Conservation (phyloP, 2,329 filamentous ascomycete genomes). For the Aspergillus sergii region DNA sequence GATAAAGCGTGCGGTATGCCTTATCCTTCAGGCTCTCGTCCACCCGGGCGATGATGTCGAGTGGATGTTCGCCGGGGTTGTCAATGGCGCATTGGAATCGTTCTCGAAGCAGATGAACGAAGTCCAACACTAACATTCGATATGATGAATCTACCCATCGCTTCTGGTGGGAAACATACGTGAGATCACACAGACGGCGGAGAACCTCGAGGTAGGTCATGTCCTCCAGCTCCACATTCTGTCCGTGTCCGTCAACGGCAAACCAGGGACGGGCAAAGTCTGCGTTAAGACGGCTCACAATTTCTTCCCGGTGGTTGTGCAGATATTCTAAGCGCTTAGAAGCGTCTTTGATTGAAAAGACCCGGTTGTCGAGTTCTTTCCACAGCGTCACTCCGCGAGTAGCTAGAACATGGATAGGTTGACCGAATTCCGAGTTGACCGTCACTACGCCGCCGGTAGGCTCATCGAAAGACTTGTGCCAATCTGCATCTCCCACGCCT, state of each 20-base stretch:
- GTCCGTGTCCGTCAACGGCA: constrained; percentile 76
- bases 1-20: constrained; percentile 89
- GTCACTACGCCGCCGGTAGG: constrained; percentile 92
- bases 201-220: constrained; percentile 94
- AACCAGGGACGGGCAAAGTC: constrained; percentile 99
- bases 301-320: constrained; percentile 84
- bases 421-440: constrained; percentile 97
- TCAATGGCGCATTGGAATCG: constrained; percentile 77
- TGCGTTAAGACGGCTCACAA: constrained; percentile 93
- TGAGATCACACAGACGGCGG: constrained; percentile 81
- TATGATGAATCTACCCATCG: constrained; percentile 90
- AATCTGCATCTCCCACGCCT: constrained; percentile 78
- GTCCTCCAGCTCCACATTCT: constrained; percentile 85
- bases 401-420: constrained; percentile 99
- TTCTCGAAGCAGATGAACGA: constrained; percentile 95
- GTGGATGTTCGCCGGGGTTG: constrained; percentile 79
- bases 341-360: constrained; percentile 90
- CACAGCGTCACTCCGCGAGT: constrained; percentile 95
- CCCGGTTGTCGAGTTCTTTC: constrained; percentile 98
- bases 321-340: constrained; percentile 69
- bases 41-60: constrained; percentile 67
- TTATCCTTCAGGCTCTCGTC: constrained; percentile 74
- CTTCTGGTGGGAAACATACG: constrained; percentile 87
- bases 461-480: constrained; percentile 93
- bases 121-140: constrained; percentile 83